A percentile compares a stretch with the other conserved stretches of the same genome.
Evolutionary conservation across 1,284 basidiomycete genomes (phyloP).

Genomic region (Cutaneotrichosporon curvatum): DNA sequence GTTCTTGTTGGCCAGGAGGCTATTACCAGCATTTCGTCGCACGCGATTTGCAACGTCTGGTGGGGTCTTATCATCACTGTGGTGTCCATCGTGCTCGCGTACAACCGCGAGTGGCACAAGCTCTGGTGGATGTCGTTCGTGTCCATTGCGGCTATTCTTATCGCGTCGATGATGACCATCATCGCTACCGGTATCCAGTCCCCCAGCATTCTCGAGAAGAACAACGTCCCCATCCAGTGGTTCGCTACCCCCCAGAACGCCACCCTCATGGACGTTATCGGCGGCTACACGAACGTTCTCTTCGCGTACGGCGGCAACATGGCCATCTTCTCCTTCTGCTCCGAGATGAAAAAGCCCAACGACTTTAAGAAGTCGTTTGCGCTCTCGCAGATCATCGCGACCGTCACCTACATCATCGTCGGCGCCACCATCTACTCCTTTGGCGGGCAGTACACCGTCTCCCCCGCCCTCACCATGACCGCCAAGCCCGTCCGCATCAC

Average conservation of each 20-base stretch:
- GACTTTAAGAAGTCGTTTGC: constrained; percentile 42
- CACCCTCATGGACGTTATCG: constrained; percentile 29
- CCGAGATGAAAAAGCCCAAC: constrained; percentile 38
- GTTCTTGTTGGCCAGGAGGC: constrained; percentile 36
- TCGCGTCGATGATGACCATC: constrained; percentile 34
- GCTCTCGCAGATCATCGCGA: constrained; percentile 28
- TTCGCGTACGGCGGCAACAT: constrained; percentile 40
- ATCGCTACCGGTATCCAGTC: constrained; percentile 30
- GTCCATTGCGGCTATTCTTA: constrained; percentile 31
- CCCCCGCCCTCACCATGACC: constrained; percentile 38
- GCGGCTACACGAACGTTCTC: constrained; percentile 36
- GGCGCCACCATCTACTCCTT: constrained; percentile 33
- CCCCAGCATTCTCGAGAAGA: constrained; percentile 16
- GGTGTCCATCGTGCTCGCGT: constrained; percentile 25
- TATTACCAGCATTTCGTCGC: constrained; percentile 25
- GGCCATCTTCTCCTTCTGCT: constrained; percentile 37
- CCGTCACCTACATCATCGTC: constrained; percentile 31
- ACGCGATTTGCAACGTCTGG: constrained; percentile 39
- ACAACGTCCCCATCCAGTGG: constrained; percentile 28
- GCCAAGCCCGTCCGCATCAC: constrained; percentile 27
- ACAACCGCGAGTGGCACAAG: constrained; percentile 32
- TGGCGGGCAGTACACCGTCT: constrained; percentile 35
- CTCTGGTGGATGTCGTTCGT: constrained; percentile 30
- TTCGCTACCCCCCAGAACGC: constrained; percentile 27
- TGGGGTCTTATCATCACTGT: constrained; percentile 33